A percentile compares a stretch with the other conserved stretches of the same genome.
Evolutionary conservation across 345 rosid species (phyloP).

Genomic region (Laguncularia racemosa): DNA sequence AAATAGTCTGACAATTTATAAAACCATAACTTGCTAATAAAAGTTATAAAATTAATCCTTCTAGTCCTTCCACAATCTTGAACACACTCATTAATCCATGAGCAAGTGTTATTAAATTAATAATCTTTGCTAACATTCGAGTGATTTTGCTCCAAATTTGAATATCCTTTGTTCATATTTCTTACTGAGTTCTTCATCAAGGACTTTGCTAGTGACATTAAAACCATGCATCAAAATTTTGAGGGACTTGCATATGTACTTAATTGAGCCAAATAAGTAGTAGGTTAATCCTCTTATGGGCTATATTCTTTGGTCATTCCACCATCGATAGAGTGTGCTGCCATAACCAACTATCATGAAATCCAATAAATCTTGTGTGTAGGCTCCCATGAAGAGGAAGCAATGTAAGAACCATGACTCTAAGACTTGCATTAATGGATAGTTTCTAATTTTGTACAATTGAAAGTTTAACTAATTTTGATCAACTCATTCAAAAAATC

Average conservation of each 20-base stretch:
- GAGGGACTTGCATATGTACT: constrained; percentile 34
- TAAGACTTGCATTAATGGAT: constrained; percentile 25
- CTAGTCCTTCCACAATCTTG: constrained; percentile 6
- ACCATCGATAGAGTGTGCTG: constrained; percentile 55
- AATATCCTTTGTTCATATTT: constrained; percentile 46
- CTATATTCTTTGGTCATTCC: constrained; percentile 69
- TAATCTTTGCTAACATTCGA: constrained; percentile 31
- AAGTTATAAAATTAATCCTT: constrained; percentile 27
- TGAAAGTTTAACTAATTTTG: no score
- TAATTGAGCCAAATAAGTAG: constrained; percentile 25
- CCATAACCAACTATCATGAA: constrained; percentile 22
- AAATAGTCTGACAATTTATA: constrained; percentile 49
- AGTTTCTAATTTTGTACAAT: no score
- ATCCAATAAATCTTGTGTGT: constrained; percentile 38
- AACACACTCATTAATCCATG: constrained; percentile 11
- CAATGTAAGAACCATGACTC: constrained; percentile 58
- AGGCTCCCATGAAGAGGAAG: constrained; percentile 56
- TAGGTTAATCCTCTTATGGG: constrained; percentile 40
- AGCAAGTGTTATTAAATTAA: constrained; percentile 37
- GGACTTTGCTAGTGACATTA: constrained; percentile 51
- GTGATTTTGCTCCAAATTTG: constrained; percentile 50
- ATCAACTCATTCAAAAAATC: no score
- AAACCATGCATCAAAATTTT: constrained; percentile 45
- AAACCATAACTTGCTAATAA: constrained; percentile 30
- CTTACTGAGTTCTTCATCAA: constrained; percentile 40